Conservation (phyloP, 106 monocot genomes). For the Iris macrosiphon region DNA sequence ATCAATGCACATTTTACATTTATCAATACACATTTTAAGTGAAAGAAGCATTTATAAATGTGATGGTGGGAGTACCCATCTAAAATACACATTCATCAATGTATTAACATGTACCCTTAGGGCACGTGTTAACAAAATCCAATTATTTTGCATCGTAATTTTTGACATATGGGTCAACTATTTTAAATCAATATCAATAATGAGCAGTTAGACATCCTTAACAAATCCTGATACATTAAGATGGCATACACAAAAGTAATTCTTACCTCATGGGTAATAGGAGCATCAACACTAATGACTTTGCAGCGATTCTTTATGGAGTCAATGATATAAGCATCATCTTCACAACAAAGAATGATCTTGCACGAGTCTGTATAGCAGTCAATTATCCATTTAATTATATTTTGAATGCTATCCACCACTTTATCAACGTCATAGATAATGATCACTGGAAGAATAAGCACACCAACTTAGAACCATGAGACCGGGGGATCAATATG, state of each 20-base stretch:
- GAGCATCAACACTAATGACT: constrained; percentile 19
- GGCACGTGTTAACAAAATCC: too few species aligned
- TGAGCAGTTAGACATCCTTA: not conserved
- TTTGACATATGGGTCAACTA: too few species aligned
- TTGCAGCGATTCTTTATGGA: constrained; percentile 33
- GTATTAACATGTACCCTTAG: too few species aligned
- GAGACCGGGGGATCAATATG: not conserved
- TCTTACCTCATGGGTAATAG: constrained; percentile 25
- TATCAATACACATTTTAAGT: too few species aligned
- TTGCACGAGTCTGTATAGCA: constrained; percentile 26
- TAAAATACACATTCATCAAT: too few species aligned
- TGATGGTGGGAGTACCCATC: too few species aligned
- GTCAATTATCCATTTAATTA: constrained; percentile 47
- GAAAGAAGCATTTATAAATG: too few species aligned
- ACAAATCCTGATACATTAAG: not conserved
- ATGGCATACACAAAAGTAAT: not conserved
- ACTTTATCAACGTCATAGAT: constrained; percentile 34
- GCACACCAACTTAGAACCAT: not conserved
- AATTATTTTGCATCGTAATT: too few species aligned
- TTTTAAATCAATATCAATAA: constrained; percentile 1
- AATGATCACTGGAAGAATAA: constrained; percentile 27
- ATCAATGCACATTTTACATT: too few species aligned
- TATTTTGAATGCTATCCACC: constrained; percentile 29
- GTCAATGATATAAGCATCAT: constrained; percentile 29
- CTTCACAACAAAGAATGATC: constrained; percentile 34